Percentiles rank a stretch among this genome's conserved stretches.
Evolutionary conservation across 495 filamentous ascomycete species (phyloP).

Genomic region (Poronia punctata): DNA sequence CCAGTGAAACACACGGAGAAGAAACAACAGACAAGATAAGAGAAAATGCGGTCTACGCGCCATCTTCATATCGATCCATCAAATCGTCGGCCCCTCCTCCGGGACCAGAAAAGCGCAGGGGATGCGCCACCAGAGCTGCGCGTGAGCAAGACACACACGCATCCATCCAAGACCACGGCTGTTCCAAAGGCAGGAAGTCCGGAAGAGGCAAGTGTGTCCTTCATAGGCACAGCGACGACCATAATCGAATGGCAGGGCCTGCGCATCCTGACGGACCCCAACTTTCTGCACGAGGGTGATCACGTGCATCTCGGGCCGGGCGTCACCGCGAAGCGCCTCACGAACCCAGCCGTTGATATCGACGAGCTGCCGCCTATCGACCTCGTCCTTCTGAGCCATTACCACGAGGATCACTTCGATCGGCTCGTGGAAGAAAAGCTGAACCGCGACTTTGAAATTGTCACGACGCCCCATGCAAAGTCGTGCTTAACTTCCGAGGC

Average conservation of each 20-base stretch:
- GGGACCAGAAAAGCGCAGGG: constrained; percentile 12
- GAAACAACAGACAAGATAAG: no score
- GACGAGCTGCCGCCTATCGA: constrained; percentile 56
- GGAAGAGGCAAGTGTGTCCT: constrained; percentile 36
- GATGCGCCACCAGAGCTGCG: constrained; percentile 10
- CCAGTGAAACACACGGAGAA: no score
- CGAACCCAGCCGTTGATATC: constrained; percentile 55
- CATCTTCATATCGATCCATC: constrained; percentile 21
- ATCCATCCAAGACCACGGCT: neutral
- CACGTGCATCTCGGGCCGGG: constrained; percentile 63
- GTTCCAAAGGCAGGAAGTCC: constrained; percentile 6
- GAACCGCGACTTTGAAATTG: constrained; percentile 52
- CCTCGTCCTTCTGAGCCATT: constrained; percentile 56
- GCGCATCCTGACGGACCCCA: constrained; percentile 62
- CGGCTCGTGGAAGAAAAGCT: constrained; percentile 51
- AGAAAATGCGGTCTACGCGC: constrained; percentile 17
- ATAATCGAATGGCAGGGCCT: constrained; percentile 58
- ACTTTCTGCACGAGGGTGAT: constrained; percentile 64
- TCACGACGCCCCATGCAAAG: constrained; percentile 60
- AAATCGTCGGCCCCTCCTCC: constrained; percentile 18
- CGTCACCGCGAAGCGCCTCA: constrained; percentile 44
- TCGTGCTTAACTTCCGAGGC: constrained; percentile 32
- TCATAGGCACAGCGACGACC: constrained; percentile 62
- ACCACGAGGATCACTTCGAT: constrained; percentile 65
- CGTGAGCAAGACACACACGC: constrained; percentile 12